Conservation (phyloP, 768 basidiomycete species). For the Pilatotrama ljubarskyi region DNA sequence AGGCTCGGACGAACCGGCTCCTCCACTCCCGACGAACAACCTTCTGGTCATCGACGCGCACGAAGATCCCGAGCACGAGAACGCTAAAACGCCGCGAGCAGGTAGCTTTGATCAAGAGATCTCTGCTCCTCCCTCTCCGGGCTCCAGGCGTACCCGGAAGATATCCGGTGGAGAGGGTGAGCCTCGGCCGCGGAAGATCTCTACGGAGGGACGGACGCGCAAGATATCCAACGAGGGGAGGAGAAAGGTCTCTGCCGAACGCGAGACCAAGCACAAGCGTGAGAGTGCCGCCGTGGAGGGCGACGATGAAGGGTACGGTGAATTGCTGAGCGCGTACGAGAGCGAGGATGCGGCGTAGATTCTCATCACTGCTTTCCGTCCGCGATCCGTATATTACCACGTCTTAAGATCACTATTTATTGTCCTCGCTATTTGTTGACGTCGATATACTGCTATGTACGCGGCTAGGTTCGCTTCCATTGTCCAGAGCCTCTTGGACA, state of each 20-base stretch:
- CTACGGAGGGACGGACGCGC: constrained; percentile 28
- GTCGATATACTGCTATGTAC: constrained; percentile 9
- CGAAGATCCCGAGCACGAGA: constrained; percentile 44
- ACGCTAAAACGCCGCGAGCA: constrained; percentile 57
- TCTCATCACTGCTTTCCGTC: background rate
- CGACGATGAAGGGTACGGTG: constrained; percentile 75
- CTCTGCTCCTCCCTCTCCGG: constrained; percentile 28
- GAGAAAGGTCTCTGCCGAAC: constrained; percentile 48
- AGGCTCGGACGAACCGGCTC: constrained; percentile 17
- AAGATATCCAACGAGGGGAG: constrained; percentile 23
- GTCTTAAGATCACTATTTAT: constrained; percentile 15
- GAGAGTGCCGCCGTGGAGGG: constrained; percentile 76
- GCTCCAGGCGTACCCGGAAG: constrained; percentile 39
- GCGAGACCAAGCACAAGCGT: constrained; percentile 40
- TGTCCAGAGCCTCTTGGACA: constrained; percentile 50
- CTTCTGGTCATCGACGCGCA: constrained; percentile 53
- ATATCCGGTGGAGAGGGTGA: constrained; percentile 34
- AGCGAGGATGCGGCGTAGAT: constrained; percentile 53
- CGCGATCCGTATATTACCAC: background rate
- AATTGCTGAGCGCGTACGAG: constrained; percentile 78
- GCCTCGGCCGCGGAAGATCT: constrained; percentile 33
- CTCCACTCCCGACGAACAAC: constrained; percentile 37
- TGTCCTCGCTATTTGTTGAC: constrained; percentile 8
- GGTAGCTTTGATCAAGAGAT: constrained; percentile 44
- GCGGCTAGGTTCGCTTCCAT: background rate